phyloP scores from a whole-genome alignment of 305 asterid genomes.

The Euphrasia arctica region DNA sequence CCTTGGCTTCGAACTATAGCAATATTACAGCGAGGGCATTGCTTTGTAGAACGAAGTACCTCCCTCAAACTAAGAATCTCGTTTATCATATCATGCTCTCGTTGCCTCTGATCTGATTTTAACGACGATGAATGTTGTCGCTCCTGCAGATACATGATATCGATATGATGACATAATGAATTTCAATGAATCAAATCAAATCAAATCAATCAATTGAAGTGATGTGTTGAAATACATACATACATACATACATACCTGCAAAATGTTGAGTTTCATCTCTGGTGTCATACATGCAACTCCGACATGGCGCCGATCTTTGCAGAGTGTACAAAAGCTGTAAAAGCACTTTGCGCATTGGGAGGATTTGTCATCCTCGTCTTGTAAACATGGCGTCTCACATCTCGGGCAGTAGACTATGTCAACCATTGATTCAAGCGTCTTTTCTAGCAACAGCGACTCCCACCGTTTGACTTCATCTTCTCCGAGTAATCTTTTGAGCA shows the following conservation, averaged over 20 bases:
- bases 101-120: conserved; percentile 53
- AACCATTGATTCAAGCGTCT: conserved; percentile 78
- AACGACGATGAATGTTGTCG: conserved; percentile 61
- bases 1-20: too few species aligned
- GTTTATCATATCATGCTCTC: conserved; percentile 73
- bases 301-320: conserved; percentile 74
- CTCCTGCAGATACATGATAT: too few species aligned
- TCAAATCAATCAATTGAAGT: too few species aligned
- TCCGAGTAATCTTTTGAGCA: conserved; percentile 64
- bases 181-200: conserved; percentile 21
- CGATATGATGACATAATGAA: too few species aligned
- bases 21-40: too few species aligned
- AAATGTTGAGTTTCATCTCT: conserved; percentile 62
- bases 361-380: conserved; percentile 64
- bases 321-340: conserved; percentile 85
- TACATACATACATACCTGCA: conserved; percentile 54
- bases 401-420: conserved; percentile 94
- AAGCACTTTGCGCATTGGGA: conserved; percentile 89
- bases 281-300: conserved; percentile 77
- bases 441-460: conserved; percentile 72
- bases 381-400: conserved; percentile 87
- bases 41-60: too few species aligned
- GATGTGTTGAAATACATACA: too few species aligned
- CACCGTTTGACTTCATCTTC: conserved; percentile 70
- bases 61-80: conserved; percentile 30